Base-by-base conservation (phyloP, 768 basidiomycete species). In the Pisolithus orientalis region DNA sequence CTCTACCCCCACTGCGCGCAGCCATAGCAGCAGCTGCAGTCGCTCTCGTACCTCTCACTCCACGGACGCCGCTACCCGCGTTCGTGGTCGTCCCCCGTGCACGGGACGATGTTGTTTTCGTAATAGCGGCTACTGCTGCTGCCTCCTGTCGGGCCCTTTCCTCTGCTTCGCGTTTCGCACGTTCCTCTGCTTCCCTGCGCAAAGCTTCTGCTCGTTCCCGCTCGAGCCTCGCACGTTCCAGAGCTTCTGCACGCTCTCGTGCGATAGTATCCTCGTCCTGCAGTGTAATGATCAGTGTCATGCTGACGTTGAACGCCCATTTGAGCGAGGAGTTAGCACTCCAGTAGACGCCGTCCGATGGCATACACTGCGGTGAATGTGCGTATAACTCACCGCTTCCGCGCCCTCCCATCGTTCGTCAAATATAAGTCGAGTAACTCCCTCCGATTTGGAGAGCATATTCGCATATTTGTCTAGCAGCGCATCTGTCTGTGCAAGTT, bases 371-470 rank as follows among this genome's bases (percentile, higher is more conserved):
- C 31, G 31, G 4, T 32, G 10, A 1, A 32, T 4, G 10, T 11
- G 34, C 34, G 34, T 14, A 34, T 13, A 13, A 71, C 81, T 70
- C 62, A 88, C 89, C 42, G 74, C 80, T 55, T 86, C 84, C 38
- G 82, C 85, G 2, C 89, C 89, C 50, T 78, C 70, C 86, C 86
- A 91, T 53, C 79, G 70, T 54, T 88, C 84, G 62, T 91, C 88
- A 54, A 90, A 82, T 16, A 91, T 80, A 52, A 90, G 66, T 29
- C 78, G 78, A 3, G 86, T 72, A 54, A 80, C 75, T 13, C 80
- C 76, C 65, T 90, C 88, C 2, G 87, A 86, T 63, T 80, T 83
- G 5, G 80, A 77, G 17, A 91, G 71, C 44, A 88, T 80, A 39
- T 69, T 70, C 40, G 87, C 78, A 62, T 91, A 91, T 75, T 82